Evolutionary conservation across 2,329 filamentous ascomycete species (phyloP).

Genomic region (Mycosphaerella arachidis): DNA sequence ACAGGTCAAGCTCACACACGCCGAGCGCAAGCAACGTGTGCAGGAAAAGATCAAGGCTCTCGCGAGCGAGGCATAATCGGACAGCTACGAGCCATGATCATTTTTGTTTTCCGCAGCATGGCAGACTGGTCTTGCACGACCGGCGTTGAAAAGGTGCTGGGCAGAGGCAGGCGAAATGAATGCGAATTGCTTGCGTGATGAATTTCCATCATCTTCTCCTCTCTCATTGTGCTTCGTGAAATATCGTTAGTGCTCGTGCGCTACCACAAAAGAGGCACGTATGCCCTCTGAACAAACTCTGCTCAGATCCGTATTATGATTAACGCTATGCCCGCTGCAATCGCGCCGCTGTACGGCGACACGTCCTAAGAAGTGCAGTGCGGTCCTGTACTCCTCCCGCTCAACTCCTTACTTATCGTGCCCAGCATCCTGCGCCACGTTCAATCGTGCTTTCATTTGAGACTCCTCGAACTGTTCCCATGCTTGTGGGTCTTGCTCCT

Average conservation of each 20-base stretch:
- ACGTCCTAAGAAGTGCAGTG: background rate
- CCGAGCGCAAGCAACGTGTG: slow-evolving; percentile 75
- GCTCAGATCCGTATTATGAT: background rate
- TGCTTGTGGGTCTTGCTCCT: slow-evolving; percentile 36
- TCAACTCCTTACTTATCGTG: background rate
- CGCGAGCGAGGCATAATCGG: slow-evolving; percentile 39
- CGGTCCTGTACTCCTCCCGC: background rate
- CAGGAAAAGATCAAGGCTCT: slow-evolving; percentile 88
- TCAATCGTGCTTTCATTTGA: slow-evolving; percentile 34
- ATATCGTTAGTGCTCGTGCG: background rate
- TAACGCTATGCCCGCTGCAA: background rate
- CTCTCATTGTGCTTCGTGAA: background rate
- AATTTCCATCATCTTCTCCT: background rate
- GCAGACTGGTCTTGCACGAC: background rate
- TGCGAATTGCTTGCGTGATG: slow-evolving; percentile 2
- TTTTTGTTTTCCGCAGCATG: slow-evolving; percentile 2
- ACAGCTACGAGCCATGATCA: background rate
- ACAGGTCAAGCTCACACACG: slow-evolving; percentile 71
- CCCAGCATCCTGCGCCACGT: slow-evolving; percentile 20
- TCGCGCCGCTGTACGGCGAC: background rate
- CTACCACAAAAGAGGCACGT: background rate
- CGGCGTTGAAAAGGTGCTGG: background rate
- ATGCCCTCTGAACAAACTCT: background rate
- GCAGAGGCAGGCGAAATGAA: slow-evolving; percentile 2
- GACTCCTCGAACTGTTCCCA: slow-evolving; percentile 35